Conservation (phyloP, 805 yeast species). For the Spathaspora arborariae region DNA sequence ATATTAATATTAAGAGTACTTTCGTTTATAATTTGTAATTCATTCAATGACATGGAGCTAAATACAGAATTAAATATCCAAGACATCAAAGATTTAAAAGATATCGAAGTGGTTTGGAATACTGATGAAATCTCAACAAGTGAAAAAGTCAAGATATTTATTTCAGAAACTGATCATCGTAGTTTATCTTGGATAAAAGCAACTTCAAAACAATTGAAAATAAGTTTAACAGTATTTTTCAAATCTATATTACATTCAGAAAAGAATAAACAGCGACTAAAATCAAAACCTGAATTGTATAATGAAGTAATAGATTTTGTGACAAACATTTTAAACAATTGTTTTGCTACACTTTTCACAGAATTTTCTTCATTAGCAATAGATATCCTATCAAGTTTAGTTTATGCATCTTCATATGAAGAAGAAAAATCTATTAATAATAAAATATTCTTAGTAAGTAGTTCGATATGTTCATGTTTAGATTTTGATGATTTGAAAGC, state of each 20-base stretch:
- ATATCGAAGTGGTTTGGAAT: conserved; percentile 7
- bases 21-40: conserved; percentile 18
- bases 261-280: conserved; percentile 17
- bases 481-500: conserved; percentile 3
- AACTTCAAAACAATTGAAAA: conserved; percentile 34
- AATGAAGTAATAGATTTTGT: conserved; percentile 21
- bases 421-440: background rate
- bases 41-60: conserved; percentile 26
- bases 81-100: conserved; percentile 2
- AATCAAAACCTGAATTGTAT: conserved; percentile 19
- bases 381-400: conserved; percentile 25
- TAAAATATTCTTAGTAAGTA: conserved; percentile 2
- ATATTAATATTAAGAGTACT: conserved; percentile 20
- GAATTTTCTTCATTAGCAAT: conserved; percentile 27
- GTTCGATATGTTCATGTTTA: background rate
- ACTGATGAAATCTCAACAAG: conserved; percentile 2
- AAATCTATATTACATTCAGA: conserved; percentile 22
- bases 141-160: background rate
- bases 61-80: conserved; percentile 5
- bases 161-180: conserved; percentile 8
- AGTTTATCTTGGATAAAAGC: conserved; percentile 34
- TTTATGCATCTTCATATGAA: conserved; percentile 9
- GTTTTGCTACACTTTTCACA: conserved; percentile 29
- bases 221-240: conserved; percentile 29
- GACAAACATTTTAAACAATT: conserved; percentile 15